Conservation (phyloP, 1,284 basidiomycete species). For the Leccinum griseonigrum region DNA sequence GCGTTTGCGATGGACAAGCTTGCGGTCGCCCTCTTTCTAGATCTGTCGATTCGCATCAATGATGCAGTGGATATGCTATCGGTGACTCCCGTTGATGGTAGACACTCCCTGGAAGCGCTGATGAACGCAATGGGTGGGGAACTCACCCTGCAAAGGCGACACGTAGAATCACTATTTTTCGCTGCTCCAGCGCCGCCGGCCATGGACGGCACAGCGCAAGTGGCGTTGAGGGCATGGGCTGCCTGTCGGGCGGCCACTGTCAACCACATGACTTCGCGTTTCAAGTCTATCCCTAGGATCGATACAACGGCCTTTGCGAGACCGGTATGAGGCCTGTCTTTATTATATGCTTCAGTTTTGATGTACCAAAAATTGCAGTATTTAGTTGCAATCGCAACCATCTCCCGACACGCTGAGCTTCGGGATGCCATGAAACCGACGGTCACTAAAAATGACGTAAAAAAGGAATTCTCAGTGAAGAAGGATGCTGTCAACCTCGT, state of each 20-base stretch:
- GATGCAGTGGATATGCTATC: constrained; percentile 48
- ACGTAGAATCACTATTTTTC: constrained; percentile 41
- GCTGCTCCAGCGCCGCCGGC: constrained; percentile 13
- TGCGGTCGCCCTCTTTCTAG: constrained; percentile 39
- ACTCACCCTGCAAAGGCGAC: constrained; percentile 25
- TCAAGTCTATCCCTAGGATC: constrained; percentile 20
- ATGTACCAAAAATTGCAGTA: constrained; percentile 29
- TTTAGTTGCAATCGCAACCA: constrained; percentile 36
- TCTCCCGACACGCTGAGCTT: constrained; percentile 40
- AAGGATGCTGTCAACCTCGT: constrained; percentile 31
- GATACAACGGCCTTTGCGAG: constrained; percentile 17
- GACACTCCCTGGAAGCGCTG: constrained; percentile 37
- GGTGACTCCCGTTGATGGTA: constrained; percentile 10
- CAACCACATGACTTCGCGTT: constrained; percentile 15
- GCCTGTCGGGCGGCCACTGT: constrained; percentile 35
- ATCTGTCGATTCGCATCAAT: constrained; percentile 38
- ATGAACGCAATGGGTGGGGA: constrained; percentile 40
- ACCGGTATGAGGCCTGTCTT: constrained; percentile 10
- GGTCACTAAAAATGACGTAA: constrained; percentile 43
- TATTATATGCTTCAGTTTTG: background rate
- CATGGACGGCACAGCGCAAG: constrained; percentile 10
- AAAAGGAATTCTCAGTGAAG: constrained; percentile 20
- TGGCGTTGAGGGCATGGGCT: constrained; percentile 47
- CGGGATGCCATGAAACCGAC: constrained; percentile 39
- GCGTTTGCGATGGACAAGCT: constrained; percentile 47